phyloP scores from a whole-genome alignment of 2,329 filamentous ascomycete genomes.

The Eutypella sp. region DNA sequence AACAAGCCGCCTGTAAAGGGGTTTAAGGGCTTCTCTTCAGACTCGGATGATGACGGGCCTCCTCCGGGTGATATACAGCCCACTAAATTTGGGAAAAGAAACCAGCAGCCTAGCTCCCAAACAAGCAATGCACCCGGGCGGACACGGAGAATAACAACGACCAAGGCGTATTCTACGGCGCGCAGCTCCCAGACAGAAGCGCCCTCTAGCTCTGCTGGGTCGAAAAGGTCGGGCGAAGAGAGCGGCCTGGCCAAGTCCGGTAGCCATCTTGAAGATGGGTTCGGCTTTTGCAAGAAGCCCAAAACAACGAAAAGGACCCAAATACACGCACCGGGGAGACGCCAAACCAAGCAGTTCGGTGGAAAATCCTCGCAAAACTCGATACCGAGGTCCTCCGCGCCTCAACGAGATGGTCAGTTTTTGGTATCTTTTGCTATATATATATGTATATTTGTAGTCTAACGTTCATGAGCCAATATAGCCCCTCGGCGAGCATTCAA shows the following conservation, averaged over 20 bases:
- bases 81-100: slow-evolving; percentile 25
- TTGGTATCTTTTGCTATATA: not conserved
- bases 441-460: too few species aligned
- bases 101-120: not conserved
- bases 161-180: not conserved
- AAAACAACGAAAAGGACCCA: slow-evolving; percentile 5
- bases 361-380: slow-evolving; percentile 12
- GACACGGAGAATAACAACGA: slow-evolving; percentile 1
- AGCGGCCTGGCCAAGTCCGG: not conserved
- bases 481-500: slow-evolving; percentile 2
- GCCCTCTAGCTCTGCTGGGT: slow-evolving; percentile 14
- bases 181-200: slow-evolving; percentile 6
- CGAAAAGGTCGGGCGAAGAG: slow-evolving; percentile 19
- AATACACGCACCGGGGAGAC: slow-evolving; percentile 6
- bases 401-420: slow-evolving; percentile 8
- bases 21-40: slow-evolving; percentile 3
- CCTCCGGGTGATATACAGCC: slow-evolving; percentile 27
- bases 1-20: slow-evolving; percentile 3
- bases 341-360: slow-evolving; percentile 11
- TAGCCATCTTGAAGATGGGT: slow-evolving; percentile 10
- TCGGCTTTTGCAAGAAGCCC: slow-evolving; percentile 7
- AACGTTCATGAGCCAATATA: not conserved
- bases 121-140: slow-evolving; percentile 4
- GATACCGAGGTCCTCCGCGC: slow-evolving; percentile 7
- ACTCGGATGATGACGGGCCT: slow-evolving; percentile 20